phyloP scores from a whole-genome alignment of 2,329 filamentous ascomycete genomes.

The Penicillium frequentans region DNA sequence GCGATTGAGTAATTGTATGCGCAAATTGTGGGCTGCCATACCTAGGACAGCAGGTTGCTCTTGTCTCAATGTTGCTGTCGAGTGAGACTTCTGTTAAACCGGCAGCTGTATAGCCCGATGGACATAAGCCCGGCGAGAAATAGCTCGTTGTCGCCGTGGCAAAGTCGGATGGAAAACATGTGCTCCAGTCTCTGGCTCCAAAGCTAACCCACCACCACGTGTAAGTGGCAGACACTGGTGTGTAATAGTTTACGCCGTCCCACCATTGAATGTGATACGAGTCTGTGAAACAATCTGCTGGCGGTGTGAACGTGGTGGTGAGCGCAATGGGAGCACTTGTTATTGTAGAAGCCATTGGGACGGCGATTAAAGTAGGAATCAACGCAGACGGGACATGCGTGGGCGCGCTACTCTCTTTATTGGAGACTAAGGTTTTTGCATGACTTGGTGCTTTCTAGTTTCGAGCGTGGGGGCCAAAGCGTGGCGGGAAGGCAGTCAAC shows the following conservation, averaged over 20 bases:
- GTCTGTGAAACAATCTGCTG: slow-evolving; percentile 3
- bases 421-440: no score
- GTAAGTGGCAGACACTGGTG: background rate
- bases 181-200: background rate
- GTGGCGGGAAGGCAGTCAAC: background rate
- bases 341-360: background rate
- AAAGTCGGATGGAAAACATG: slow-evolving; percentile 4
- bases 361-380: background rate
- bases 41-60: slow-evolving; percentile 6
- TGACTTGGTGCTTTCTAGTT: no score
- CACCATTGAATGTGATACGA: slow-evolving; percentile 1
- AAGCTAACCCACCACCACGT: slow-evolving; percentile 4
- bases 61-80: background rate
- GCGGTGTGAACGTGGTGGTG: slow-evolving; percentile 4
- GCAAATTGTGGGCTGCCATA: background rate
- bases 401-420: no score
- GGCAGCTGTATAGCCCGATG: slow-evolving; percentile 2
- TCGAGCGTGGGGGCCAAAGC: no score
- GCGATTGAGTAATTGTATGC: background rate
- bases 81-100: background rate
- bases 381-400: no score
- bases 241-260: background rate
- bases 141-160: slow-evolving; percentile 1
- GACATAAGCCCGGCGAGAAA: slow-evolving; percentile 4
- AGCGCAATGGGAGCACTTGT: background rate